Evolutionary conservation across 148 eudicot species (phyloP).

Genomic region (Gaultheria prostrata): DNA sequence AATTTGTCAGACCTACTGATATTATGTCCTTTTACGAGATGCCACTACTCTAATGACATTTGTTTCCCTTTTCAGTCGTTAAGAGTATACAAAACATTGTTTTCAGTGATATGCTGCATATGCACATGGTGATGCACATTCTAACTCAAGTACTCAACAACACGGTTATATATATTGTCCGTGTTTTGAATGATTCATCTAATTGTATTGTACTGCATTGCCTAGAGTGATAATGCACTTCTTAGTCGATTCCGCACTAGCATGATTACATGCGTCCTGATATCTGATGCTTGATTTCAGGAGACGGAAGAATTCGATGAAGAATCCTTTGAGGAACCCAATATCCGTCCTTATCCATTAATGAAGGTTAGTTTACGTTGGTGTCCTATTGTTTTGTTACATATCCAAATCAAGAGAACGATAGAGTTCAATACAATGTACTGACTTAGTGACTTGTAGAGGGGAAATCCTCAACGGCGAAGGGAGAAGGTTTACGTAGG

Average conservation of each 20-base stretch:
- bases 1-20: not conserved
- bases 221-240: not conserved
- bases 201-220: not conserved
- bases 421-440: not conserved
- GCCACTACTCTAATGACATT: not conserved
- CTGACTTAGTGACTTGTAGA: conserved; percentile 41
- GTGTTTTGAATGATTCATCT: not conserved
- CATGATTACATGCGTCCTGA: not conserved
- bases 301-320: conserved; percentile 14
- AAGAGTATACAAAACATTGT: not conserved
- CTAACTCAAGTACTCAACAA: not conserved
- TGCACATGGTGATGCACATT: not conserved
- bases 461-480: conserved; percentile 54
- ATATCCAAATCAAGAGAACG: not conserved
- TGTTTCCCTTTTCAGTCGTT: not conserved
- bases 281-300: conserved; percentile 15
- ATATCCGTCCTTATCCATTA: conserved; percentile 36
- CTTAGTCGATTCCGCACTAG: not conserved
- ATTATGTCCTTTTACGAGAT: not conserved
- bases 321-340: conserved; percentile 15
- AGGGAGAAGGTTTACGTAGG: conserved; percentile 82
- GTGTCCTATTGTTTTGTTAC: not conserved
- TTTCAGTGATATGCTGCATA: not conserved
- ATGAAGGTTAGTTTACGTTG: conserved; percentile 37
- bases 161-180: not conserved